Conservation (phyloP, 495 filamentous ascomycete genomes). For the Stereocaulon alpinum region DNA sequence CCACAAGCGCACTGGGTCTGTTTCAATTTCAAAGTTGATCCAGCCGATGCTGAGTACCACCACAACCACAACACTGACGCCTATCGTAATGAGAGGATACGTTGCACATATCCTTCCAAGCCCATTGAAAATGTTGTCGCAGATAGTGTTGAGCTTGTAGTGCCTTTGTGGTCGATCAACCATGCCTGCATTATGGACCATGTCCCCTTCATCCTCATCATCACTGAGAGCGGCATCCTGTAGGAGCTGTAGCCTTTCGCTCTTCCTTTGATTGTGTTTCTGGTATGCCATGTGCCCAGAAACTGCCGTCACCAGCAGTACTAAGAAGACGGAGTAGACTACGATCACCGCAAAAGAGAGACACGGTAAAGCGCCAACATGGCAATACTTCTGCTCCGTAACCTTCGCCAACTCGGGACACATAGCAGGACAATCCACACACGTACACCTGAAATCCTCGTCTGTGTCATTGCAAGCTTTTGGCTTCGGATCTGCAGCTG, state of each 20-base stretch:
- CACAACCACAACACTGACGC: constrained; percentile 57
- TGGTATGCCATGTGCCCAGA: constrained; percentile 65
- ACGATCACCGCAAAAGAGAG: constrained; percentile 86
- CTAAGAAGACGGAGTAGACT: constrained; percentile 66
- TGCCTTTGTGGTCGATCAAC: constrained; percentile 56
- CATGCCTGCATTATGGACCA: constrained; percentile 60
- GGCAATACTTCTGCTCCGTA: constrained; percentile 53
- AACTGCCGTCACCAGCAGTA: constrained; percentile 52
- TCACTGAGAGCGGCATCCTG: constrained; percentile 77
- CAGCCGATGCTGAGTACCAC: constrained; percentile 72
- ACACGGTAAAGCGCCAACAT: constrained; percentile 79
- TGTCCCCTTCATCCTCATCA: constrained; percentile 78
- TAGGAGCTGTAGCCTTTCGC: constrained; percentile 72
- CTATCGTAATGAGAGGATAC: constrained; percentile 77
- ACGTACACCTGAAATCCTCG: constrained; percentile 76
- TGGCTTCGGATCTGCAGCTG: constrained; percentile 50
- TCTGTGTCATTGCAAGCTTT: constrained; percentile 85
- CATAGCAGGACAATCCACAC: constrained; percentile 77
- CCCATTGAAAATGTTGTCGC: constrained; percentile 69
- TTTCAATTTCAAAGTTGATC: constrained; percentile 77
- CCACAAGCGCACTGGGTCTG: constrained; percentile 84
- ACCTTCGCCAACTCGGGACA: constrained; percentile 74
- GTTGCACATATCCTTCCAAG: constrained; percentile 72
- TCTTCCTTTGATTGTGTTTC: constrained; percentile 59
- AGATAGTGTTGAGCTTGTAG: constrained; percentile 68